Evolutionary conservation across 148 eudicot genomes (phyloP), one percentile per base, ranked within the genome.

Genomic region (Hydrangea macrophylla): DNA sequence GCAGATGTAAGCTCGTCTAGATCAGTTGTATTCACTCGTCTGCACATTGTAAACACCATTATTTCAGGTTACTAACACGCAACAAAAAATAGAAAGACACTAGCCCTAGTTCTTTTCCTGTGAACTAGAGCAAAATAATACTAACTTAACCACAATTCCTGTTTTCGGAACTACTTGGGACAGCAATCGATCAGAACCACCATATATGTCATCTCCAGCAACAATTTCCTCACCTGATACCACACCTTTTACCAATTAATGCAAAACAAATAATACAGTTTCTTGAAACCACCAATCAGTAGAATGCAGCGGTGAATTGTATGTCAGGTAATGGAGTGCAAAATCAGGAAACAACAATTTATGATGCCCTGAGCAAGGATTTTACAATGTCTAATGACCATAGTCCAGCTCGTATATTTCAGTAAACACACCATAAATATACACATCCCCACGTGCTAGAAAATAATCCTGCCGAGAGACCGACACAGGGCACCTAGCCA

Each of bases 161-260:
- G 85, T 79, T 74, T 80, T 91, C 33, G 97, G 97, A 70, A 85
- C 33, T 57, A 95, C 90, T 83, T 74, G 84, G 39, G 97, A 91
- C 65, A 95, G 59, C 65, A 95, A 74, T 24, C 99, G 89, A 81
- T 95, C 99, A 81, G 99, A 91, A 62, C 99, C 99, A 66, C 99
- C 99, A 80, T 95, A 95, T 18, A 95, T 80, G 75, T 95, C 99
- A 74, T 87, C 92, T 68, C 99, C 96, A 68, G 99, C 97, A 72
- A 95, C 91, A 74, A 95, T 87, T 83, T 95, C 99, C 76, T 95
- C 79, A 64, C 97, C 99, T 95, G 53, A 5, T 45, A 65, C 65
- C 7, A 58, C 10, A 24, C 72, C 35, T 35, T 35, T 26, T 24
- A 26, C 51, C 57, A 24, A 23, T 45, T 33, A 65, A 59, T 39